Evolutionary conservation across 257 asterid genomes (phyloP).

Genomic region (Anisodus tanguticus): DNA sequence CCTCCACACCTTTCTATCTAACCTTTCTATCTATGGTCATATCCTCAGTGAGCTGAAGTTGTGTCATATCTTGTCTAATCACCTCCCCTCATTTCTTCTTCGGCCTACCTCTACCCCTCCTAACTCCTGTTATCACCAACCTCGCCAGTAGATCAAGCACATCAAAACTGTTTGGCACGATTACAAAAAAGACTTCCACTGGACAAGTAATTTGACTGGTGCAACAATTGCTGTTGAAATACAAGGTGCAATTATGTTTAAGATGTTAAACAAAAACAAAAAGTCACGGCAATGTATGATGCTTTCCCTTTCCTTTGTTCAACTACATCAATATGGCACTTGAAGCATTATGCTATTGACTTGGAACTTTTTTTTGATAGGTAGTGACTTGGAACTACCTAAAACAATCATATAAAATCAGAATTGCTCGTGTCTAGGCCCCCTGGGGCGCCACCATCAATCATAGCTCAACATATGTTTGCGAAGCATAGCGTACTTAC

Average conservation of each 20-base stretch:
- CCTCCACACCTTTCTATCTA: too few relatives aligned
- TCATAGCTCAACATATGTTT: not conserved
- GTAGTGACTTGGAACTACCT: not conserved
- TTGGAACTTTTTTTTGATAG: not conserved
- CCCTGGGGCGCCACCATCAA: not conserved
- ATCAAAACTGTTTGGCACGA: not conserved
- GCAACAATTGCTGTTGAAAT: not conserved
- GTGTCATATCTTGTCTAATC: too few relatives aligned
- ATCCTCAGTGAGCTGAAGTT: too few relatives aligned
- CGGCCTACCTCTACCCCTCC: too few relatives aligned
- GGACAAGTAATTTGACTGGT: not conserved
- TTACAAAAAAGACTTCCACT: not conserved
- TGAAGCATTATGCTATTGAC: not conserved
- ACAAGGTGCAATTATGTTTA: not conserved
- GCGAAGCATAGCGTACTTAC: not conserved
- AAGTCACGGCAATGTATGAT: not conserved
- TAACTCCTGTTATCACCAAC: too few relatives aligned
- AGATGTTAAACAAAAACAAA: not conserved
- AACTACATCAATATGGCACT: slow-evolving; percentile 7
- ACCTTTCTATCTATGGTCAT: too few relatives aligned
- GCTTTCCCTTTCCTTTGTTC: slow-evolving; percentile 3
- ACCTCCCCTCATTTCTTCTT: too few relatives aligned
- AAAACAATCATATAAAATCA: slow-evolving; percentile 21
- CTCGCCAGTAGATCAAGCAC: not conserved
- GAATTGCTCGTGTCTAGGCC: not conserved